phyloP scores from a whole-genome alignment of 441 rosid genomes.

The Aleurites moluccanus region DNA sequence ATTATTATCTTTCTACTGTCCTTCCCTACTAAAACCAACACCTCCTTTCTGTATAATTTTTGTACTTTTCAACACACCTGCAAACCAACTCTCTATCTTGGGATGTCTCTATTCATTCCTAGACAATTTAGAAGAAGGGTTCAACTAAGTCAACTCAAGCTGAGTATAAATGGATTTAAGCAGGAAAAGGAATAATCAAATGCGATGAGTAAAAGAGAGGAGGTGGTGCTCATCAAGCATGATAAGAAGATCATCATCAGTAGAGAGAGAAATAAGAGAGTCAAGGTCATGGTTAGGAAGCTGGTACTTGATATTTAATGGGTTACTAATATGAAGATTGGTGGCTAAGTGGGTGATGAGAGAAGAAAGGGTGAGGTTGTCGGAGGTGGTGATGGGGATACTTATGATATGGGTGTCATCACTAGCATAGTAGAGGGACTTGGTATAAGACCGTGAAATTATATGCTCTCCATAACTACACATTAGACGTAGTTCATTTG shows the following conservation, averaged over 20 bases:
- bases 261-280: slow-evolving; percentile 59
- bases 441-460: slow-evolving; percentile 40
- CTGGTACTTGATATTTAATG: slow-evolving; percentile 57
- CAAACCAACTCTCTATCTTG: slow-evolving; percentile 75
- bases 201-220: slow-evolving; percentile 43
- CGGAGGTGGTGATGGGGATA: slow-evolving; percentile 37
- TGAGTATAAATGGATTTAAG: slow-evolving; percentile 13
- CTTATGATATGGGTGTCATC: slow-evolving; percentile 72
- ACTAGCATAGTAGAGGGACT: slow-evolving; percentile 55
- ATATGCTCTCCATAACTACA: slow-evolving; percentile 72
- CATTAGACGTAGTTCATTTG: slow-evolving; percentile 57
- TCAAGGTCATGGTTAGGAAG: slow-evolving; percentile 64
- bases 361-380: slow-evolving; percentile 32
- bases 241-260: slow-evolving; percentile 61
- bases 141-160: slow-evolving; percentile 8
- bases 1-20: slow-evolving; percentile 26
- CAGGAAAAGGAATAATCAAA: slow-evolving; percentile 60
- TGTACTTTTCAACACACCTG: slow-evolving; percentile 66
- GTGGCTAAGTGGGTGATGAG: slow-evolving; percentile 47
- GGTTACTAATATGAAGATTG: slow-evolving; percentile 31
- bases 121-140: slow-evolving; percentile 13
- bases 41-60: slow-evolving; percentile 49
- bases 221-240: slow-evolving; percentile 61
- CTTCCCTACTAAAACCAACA: slow-evolving; percentile 27
- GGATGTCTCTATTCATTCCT: slow-evolving; percentile 51